These are phyloP conservation scores for Volvariella volvacea DNA, from an alignment of 1,284 basidiomycete species.

Conservation along the genomic window DNA sequence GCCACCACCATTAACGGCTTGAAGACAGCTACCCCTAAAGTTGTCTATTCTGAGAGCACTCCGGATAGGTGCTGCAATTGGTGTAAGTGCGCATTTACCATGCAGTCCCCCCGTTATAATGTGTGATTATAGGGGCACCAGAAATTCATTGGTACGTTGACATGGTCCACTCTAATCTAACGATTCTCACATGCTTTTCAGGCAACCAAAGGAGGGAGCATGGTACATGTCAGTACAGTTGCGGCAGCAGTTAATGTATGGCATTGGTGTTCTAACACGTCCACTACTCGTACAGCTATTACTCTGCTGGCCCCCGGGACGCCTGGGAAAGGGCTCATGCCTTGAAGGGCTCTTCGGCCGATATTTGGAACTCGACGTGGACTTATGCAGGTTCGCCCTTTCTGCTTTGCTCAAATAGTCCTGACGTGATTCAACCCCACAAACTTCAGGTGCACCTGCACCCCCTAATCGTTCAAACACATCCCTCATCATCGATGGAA, in stretches of 20 bases:
- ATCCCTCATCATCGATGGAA: slow-evolving; percentile 31
- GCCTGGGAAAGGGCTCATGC: slow-evolving; percentile 27
- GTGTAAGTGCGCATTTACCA: slow-evolving; percentile 15
- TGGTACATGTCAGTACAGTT: slow-evolving; percentile 25
- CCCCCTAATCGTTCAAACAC: slow-evolving; percentile 28
- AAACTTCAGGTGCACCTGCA: slow-evolving; percentile 18
- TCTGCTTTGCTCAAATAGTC: not conserved
- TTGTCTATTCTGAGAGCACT: slow-evolving; percentile 29
- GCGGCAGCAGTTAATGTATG: too few relatives aligned
- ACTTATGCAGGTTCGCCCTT: slow-evolving; percentile 21
- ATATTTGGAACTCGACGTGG: slow-evolving; percentile 29
- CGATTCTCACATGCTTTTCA: slow-evolving; percentile 4
- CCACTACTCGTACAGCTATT: slow-evolving; percentile 23
- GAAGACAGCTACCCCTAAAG: slow-evolving; percentile 28
- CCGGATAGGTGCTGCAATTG: slow-evolving; percentile 31
- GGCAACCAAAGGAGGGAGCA: slow-evolving; percentile 19
- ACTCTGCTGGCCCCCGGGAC: slow-evolving; percentile 26
- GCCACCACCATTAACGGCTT: slow-evolving; percentile 29
- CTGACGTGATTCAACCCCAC: not conserved
- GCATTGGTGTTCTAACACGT: not conserved
- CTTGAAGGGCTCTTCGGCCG: slow-evolving; percentile 25
- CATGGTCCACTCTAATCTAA: not conserved
- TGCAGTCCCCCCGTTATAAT: not conserved
- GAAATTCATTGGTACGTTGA: slow-evolving; percentile 24
- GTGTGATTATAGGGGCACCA: slow-evolving; percentile 20